Percentiles rank a stretch among this genome's conserved stretches.
phyloP scores from a whole-genome alignment of 306 rosid species.

The Prunus persica region DNA sequence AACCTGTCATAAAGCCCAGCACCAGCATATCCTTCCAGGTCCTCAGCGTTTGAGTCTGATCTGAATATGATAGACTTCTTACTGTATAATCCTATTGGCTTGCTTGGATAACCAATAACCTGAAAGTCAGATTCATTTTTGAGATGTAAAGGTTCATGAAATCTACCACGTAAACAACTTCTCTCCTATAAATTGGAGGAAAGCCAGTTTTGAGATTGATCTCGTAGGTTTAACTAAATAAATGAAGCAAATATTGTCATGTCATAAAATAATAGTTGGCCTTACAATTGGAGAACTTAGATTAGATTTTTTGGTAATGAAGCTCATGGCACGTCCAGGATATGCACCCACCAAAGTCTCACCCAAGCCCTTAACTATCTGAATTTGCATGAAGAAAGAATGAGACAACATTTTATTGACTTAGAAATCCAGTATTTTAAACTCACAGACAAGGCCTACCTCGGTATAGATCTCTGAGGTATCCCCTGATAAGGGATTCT shows the following conservation, averaged over 20 bases:
- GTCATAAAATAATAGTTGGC: neutral
- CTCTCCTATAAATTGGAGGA: neutral
- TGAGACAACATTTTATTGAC: neutral
- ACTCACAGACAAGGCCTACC: constrained; percentile 14
- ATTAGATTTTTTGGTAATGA: constrained; percentile 29
- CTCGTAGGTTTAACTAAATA: neutral
- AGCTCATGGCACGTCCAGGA: constrained; percentile 40
- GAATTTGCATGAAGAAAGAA: constrained; percentile 12
- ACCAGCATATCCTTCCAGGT: constrained; percentile 43
- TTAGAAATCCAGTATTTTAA: neutral
- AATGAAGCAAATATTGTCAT: neutral
- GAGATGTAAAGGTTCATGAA: neutral
- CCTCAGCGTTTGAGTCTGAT: constrained; percentile 44
- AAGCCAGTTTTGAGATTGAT: neutral
- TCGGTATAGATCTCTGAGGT: constrained; percentile 34
- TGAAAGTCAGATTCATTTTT: constrained; percentile 16
- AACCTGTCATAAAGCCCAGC: constrained; percentile 46
- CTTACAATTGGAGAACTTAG: constrained; percentile 27
- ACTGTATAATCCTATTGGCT: constrained; percentile 30
- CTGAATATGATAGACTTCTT: constrained; percentile 37
- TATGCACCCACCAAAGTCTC: constrained; percentile 36
- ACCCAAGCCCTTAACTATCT: constrained; percentile 42
- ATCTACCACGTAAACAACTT: neutral
- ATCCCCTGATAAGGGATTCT: constrained; percentile 17
- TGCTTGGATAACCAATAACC: constrained; percentile 36